Base-by-base conservation (phyloP, 2,329 filamentous ascomycete genomes). In the Penicillium verrucosum region DNA sequence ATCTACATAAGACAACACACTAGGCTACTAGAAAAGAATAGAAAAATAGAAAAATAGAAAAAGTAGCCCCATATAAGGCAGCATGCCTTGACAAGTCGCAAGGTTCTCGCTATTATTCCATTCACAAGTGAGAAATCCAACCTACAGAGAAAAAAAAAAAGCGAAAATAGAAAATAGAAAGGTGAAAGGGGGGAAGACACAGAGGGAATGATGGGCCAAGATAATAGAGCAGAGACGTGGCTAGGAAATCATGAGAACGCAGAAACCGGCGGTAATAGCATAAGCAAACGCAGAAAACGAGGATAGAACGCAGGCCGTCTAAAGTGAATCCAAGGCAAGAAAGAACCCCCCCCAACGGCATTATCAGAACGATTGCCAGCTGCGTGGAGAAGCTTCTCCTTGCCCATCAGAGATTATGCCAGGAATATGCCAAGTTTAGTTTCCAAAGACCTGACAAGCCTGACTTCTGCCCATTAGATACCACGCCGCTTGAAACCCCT, bases 91-190 rank as follows among this genome's bases (percentile, higher is more conserved):
- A 42, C 29, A 57, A 62, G 59, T 63, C 62, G 60, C 67, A 66
- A 62, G 51, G 62, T 70, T 65, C 66, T 71, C 65, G 67, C 67
- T 70, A 72, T 73, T 74, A 73, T 66, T 71, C 60, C 68, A 67
- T 70, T 72, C 66, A 66, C 47, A 68, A 66, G 63, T 65, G 63
- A 68, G 27, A 64, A 69, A 66, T 70, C 70, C 70, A 72, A 73
- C 66, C 62, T 69, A 69, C 64, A 64, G 40, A 44, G n/a, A 51
- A 65, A 65, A 38, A 29, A 29, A 29, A 59, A 47, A 55, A 55
- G 47, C 45, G 43, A 55, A 58, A 56, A 54, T 60, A 57, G 61
- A 56, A 53, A 60, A 53, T 47, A 48, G 36, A 54, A 56, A 40
- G 62, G 49, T 41, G 45, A 61, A 57, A 52, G 51, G 56, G 34